Evolutionary conservation across 495 filamentous ascomycete species (phyloP).

Genomic region (Beverwykella pulmonaria): DNA sequence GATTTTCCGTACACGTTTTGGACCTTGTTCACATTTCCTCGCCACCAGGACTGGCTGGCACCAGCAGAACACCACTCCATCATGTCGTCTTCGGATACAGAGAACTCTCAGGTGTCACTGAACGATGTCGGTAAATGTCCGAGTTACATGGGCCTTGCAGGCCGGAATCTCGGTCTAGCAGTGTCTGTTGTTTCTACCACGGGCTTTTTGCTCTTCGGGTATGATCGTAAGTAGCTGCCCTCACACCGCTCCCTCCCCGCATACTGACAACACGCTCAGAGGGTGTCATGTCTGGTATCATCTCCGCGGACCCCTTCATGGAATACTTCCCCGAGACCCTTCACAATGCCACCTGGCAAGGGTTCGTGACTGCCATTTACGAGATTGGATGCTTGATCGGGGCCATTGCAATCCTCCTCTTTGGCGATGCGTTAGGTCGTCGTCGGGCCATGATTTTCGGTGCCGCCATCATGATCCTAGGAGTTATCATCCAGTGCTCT

Average conservation of each 20-base stretch:
- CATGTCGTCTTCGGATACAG: slow-evolving; percentile 10
- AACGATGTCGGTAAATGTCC: slow-evolving; percentile 16
- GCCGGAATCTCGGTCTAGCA: slow-evolving; percentile 27
- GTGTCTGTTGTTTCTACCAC: slow-evolving; percentile 37
- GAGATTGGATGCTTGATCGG: slow-evolving; percentile 78
- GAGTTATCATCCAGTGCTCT: slow-evolving; percentile 70
- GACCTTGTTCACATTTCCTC: not conserved
- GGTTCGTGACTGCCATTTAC: slow-evolving; percentile 80
- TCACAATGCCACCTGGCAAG: slow-evolving; percentile 71
- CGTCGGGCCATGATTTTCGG: slow-evolving; percentile 58
- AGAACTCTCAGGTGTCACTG: slow-evolving; percentile 12
- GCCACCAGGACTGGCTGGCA: slow-evolving; percentile 5
- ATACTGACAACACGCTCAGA: slow-evolving; percentile 33
- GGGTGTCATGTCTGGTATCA: slow-evolving; percentile 81
- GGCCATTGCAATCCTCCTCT: slow-evolving; percentile 68
- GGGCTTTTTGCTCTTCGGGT: slow-evolving; percentile 40
- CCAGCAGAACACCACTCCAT: not conserved
- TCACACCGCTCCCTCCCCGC: not conserved
- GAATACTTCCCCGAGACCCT: slow-evolving; percentile 67
- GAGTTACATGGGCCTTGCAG: slow-evolving; percentile 35
- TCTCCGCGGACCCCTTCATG: slow-evolving; percentile 71
- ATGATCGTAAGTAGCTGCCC: slow-evolving; percentile 29
- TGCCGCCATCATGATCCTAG: slow-evolving; percentile 70
- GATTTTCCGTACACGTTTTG: not conserved
- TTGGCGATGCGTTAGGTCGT: slow-evolving; percentile 70